Percentiles rank a stretch among this genome's conserved stretches.
Conservation (phyloP, 352 stramenopile species). For the Globisporangium nagaii region DNA sequence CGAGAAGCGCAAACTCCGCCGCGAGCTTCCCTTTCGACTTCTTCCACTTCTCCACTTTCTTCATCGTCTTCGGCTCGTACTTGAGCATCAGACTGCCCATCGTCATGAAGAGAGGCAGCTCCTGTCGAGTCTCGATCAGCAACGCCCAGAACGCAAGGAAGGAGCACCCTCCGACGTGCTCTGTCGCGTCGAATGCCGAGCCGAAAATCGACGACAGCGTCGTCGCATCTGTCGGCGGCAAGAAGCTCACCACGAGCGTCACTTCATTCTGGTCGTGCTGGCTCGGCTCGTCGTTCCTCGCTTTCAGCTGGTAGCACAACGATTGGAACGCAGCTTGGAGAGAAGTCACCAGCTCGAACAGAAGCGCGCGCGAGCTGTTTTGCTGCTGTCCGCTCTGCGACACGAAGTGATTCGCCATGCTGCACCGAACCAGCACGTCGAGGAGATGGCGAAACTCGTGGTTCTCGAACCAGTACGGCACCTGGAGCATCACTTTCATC, state of each 20-base stretch:
- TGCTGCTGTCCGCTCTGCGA: neutral
- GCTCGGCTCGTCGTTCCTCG: slow-evolving; percentile 20
- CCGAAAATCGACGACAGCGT: slow-evolving; percentile 67
- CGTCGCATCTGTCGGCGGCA: slow-evolving; percentile 37
- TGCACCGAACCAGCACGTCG: slow-evolving; percentile 63
- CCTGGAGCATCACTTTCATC: slow-evolving; percentile 55
- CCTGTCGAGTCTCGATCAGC: slow-evolving; percentile 71
- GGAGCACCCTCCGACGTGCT: slow-evolving; percentile 64
- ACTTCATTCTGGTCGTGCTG: slow-evolving; percentile 25
- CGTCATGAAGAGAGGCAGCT: slow-evolving; percentile 55
- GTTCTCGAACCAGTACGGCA: slow-evolving; percentile 80
- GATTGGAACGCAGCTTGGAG: slow-evolving; percentile 30
- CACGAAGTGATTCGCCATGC: slow-evolving; percentile 27
- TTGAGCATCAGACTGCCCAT: slow-evolving; percentile 71
- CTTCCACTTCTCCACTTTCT: slow-evolving; percentile 77
- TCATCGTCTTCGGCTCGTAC: slow-evolving; percentile 71
- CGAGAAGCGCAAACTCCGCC: slow-evolving; percentile 27
- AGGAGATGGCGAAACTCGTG: slow-evolving; percentile 56
- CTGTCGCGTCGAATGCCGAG: slow-evolving; percentile 43
- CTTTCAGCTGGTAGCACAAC: slow-evolving; percentile 33
- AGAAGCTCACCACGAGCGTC: slow-evolving; percentile 55
- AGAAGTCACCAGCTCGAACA: slow-evolving; percentile 31
- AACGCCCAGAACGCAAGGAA: slow-evolving; percentile 62
- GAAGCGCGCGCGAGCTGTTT: slow-evolving; percentile 8
- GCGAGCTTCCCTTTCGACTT: slow-evolving; percentile 52